Conservation (phyloP, 306 rosid genomes). For the Acmispon strigosus region DNA sequence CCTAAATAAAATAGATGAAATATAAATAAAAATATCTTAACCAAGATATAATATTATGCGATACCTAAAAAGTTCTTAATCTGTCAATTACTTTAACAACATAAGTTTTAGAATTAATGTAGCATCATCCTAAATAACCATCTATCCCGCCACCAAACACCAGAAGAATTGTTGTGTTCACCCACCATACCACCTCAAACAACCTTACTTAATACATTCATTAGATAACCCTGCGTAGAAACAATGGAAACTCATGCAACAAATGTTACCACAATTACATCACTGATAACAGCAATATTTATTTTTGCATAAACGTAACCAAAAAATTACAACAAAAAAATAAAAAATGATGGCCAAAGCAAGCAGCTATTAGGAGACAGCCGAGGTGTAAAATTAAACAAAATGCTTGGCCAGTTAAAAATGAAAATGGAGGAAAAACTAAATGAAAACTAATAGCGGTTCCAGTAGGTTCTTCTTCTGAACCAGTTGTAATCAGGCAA, state of each 20-base stretch:
- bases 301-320: conserved; percentile 30
- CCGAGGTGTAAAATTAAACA: not conserved
- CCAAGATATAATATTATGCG: no score
- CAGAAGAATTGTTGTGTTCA: no score
- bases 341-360: conserved; percentile 26
- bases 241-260: not conserved
- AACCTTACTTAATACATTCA: no score
- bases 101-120: no score
- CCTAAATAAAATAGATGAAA: no score
- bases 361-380: conserved; percentile 20
- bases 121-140: no score
- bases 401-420: conserved; percentile 19
- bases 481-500: conserved; percentile 97
- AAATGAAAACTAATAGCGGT: conserved; percentile 65
- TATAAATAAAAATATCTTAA: no score
- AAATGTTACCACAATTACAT: conserved; percentile 1
- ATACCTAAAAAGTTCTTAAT: no score
- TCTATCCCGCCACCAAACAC: no score
- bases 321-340: conserved; percentile 19
- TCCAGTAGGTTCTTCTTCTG: conserved; percentile 99
- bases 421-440: conserved; percentile 13
- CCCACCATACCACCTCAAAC: no score
- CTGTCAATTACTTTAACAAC: no score
- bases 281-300: conserved; percentile 21
- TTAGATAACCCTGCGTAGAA: no score